phyloP scores from a whole-genome alignment of 192 early-diverging fungal species.

The Mortierella alpina region DNA sequence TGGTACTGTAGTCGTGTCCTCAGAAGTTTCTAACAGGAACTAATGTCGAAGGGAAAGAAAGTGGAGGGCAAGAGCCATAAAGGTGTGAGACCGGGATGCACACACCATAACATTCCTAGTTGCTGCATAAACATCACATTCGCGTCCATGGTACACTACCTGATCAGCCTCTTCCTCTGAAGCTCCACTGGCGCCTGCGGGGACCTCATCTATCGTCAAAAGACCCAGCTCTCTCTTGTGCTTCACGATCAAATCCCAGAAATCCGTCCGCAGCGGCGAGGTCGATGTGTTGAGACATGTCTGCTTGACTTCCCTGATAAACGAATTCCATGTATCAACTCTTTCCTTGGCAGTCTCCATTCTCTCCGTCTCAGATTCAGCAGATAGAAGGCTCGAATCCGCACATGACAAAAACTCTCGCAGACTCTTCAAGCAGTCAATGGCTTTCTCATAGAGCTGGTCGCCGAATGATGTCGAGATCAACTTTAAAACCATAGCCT shows the following conservation, averaged over 20 bases:
- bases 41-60: not conserved
- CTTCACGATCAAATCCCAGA: slow-evolving; percentile 64
- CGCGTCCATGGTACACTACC: slow-evolving; percentile 38
- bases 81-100: not conserved
- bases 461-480: slow-evolving; percentile 66
- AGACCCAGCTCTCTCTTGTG: slow-evolving; percentile 52
- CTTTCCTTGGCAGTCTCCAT: slow-evolving; percentile 36
- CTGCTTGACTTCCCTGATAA: slow-evolving; percentile 59
- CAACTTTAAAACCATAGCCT: slow-evolving; percentile 57
- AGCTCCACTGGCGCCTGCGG: slow-evolving; percentile 45
- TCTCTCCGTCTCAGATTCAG: not conserved
- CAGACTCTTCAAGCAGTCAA: slow-evolving; percentile 65
- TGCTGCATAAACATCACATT: not conserved
- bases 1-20: not conserved
- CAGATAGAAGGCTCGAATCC: slow-evolving; percentile 4
- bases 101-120: not conserved
- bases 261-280: slow-evolving; percentile 51
- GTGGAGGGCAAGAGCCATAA: too few relatives aligned
- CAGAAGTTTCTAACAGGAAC: slow-evolving; percentile 12
- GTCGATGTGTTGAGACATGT: slow-evolving; percentile 31
- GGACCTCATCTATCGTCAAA: slow-evolving; percentile 58
- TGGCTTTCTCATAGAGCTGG: slow-evolving; percentile 66
- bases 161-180: slow-evolving; percentile 62
- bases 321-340: slow-evolving; percentile 62
- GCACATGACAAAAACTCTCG: slow-evolving; percentile 36